Evolutionary conservation across 2,329 filamentous ascomycete species (phyloP), one percentile per base, ranked within the genome.

Genomic region (Monosporascus sp.): DNA sequence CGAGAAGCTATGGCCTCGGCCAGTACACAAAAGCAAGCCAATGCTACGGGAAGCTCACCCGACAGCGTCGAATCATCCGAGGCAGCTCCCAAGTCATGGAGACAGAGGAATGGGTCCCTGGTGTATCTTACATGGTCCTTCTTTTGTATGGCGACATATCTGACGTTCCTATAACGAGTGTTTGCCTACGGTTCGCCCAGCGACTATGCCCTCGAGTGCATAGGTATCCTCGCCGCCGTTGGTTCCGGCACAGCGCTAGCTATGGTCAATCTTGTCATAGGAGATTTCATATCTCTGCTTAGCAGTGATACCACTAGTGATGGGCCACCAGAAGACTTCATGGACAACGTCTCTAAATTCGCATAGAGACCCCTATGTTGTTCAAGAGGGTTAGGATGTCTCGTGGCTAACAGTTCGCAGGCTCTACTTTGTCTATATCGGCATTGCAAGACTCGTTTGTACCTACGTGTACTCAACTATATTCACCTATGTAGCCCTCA

Each of bases 401-500:
- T 24, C 22, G 22, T 24, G 22, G 22, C 22, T 24, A 5, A 24
- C 22, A 14, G 17, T n/a, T n/a, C 14, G 22, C 24, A 62, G 60
- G n/a, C 59, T 65, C 8, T 64, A 65, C 51, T 65, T 64, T 45
- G 59, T 65, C n/a, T 64, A 64, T 48, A 62, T 65, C 8, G 63
- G 60, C 31, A 56, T 65, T 17, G 63, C 47, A 14, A 56, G 60
- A 0, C 49, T 63, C 38, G 54, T 52, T 9, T 20, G 53, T 8
- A 58, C 52, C 31, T 65, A 65, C 50, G 49, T 43, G 57, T 71
- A 64, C 49, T 63, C 62, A 15, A 61, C 62, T n/a, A 57, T 58
- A 37, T 62, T 77, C n/a, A 76, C 71, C 8, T 70, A 77, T 22
- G 67, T 74, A 1, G 75, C 74, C 3, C 71, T 72, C 26, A 64